Evolutionary conservation across 441 rosid species (phyloP).

Genomic region (Populus hybrid): DNA sequence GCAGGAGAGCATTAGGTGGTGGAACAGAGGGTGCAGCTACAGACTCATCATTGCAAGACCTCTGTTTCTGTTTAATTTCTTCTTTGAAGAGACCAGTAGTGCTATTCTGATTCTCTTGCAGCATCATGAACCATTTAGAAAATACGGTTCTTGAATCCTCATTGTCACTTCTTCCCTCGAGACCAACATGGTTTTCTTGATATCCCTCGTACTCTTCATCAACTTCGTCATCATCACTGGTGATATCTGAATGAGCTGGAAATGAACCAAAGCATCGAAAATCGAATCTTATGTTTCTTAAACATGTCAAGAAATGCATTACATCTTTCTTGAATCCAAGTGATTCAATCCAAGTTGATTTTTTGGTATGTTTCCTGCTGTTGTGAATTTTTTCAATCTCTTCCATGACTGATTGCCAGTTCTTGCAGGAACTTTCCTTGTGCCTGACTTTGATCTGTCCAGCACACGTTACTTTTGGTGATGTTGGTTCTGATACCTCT

Average conservation of each 20-base stretch:
- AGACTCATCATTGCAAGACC: constrained; percentile 9
- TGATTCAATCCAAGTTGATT: constrained; percentile 46
- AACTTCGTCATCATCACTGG: constrained; percentile 57
- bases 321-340: constrained; percentile 82
- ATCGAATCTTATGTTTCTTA: constrained; percentile 52
- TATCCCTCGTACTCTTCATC: constrained; percentile 30
- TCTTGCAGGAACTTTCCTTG: constrained; percentile 51
- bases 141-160: constrained; percentile 61
- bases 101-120: constrained; percentile 59
- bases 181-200: constrained; percentile 15
- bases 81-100: constrained; percentile 16
- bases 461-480: constrained; percentile 87
- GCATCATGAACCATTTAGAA: constrained; percentile 84
- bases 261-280: constrained; percentile 75
- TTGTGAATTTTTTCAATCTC: constrained; percentile 82
- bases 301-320: constrained; percentile 73
- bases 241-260: constrained; percentile 41
- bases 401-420: constrained; percentile 89
- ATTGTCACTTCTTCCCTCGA: constrained; percentile 22
- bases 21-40: constrained; percentile 41
- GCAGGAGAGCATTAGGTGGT: constrained; percentile 72
- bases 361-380: constrained; percentile 39
- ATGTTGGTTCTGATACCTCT: constrained; percentile 71
- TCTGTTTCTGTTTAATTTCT: constrained; percentile 17
- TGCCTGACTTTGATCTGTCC: constrained; percentile 91